These are phyloP conservation scores for Trichosanthes cucumerina DNA, from an alignment of 306 rosid species.

Conservation along the genomic window DNA sequence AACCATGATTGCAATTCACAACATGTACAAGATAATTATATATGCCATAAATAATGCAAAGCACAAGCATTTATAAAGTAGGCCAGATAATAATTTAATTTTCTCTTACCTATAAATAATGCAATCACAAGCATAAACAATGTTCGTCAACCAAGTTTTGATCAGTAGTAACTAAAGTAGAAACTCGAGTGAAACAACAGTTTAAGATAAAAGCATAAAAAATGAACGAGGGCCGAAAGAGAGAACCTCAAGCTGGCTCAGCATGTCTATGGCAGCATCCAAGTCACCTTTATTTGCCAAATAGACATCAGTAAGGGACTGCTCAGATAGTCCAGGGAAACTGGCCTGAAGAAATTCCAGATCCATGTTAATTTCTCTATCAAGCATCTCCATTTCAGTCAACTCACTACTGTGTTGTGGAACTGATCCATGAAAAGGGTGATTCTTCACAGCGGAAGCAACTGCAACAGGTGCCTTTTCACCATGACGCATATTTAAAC, in stretches of 20 bases:
- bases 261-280: conserved; percentile 64
- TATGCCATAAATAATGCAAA: background rate
- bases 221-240: background rate
- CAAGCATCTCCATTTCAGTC: conserved; percentile 25
- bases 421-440: conserved; percentile 28
- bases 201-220: background rate
- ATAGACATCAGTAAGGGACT: conserved; percentile 64
- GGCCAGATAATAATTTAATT: too few species aligned
- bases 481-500: conserved; percentile 8
- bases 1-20: background rate
- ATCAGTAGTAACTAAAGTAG: background rate
- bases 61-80: background rate
- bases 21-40: background rate
- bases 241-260: conserved; percentile 75
- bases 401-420: conserved; percentile 24
- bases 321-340: conserved; percentile 51
- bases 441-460: conserved; percentile 18
- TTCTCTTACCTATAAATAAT: background rate
- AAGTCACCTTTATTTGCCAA: conserved; percentile 46
- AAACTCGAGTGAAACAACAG: background rate
- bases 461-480: conserved; percentile 16
- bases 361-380: conserved; percentile 49
- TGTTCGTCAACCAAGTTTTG: background rate
- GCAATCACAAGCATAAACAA: background rate
- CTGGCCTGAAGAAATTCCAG: conserved; percentile 56